A percentile compares a stretch with the other conserved stretches of the same genome.
Conservation (phyloP, 176 grass and related monocot genomes). For the Avena sativa region DNA sequence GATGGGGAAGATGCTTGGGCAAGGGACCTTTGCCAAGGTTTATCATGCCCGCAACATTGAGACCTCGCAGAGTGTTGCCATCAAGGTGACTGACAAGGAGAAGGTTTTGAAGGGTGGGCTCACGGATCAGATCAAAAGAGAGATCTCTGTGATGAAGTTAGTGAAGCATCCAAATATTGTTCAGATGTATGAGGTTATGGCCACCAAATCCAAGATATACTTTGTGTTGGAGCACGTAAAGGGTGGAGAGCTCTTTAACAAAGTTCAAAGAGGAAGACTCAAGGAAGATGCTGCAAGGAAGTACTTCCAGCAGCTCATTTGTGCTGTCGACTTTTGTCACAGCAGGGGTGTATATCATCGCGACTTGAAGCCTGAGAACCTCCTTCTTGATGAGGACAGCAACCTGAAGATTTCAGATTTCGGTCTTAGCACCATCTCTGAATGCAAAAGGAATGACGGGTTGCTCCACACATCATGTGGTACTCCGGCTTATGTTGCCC, state of each 20-base stretch:
- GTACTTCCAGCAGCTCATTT: conserved; percentile 93
- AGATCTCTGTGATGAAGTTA: conserved; percentile 93
- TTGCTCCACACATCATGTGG: conserved; percentile 96
- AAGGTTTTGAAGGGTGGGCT: conserved; percentile 90
- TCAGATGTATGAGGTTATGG: conserved; percentile 94
- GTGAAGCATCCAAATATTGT: conserved; percentile 87
- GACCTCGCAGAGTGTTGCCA: conserved; percentile 75
- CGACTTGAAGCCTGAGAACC: conserved; percentile 91
- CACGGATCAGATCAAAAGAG: conserved; percentile 91
- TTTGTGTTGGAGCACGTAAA: conserved; percentile 86
- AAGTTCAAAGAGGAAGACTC: conserved; percentile 72
- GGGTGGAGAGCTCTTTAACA: conserved; percentile 89
- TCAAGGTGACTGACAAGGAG: conserved; percentile 97
- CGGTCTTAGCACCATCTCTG: conserved; percentile 73
- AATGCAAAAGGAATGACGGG: conserved; percentile 71
- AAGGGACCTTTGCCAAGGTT: conserved; percentile 99
- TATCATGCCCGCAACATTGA: conserved; percentile 75
- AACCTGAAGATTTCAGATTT: conserved; percentile 94
- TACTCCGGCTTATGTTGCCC: conserved; percentile 96
- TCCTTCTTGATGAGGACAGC: conserved; percentile 85
- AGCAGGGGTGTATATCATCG: conserved; percentile 93
- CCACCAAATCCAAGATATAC: conserved; percentile 89
- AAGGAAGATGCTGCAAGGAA: conserved; percentile 88
- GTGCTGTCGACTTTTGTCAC: conserved; percentile 86
- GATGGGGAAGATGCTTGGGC: conserved; percentile 82